Base-by-base conservation (phyloP, 148 eudicot genomes). In the Nepenthes gracilis region DNA sequence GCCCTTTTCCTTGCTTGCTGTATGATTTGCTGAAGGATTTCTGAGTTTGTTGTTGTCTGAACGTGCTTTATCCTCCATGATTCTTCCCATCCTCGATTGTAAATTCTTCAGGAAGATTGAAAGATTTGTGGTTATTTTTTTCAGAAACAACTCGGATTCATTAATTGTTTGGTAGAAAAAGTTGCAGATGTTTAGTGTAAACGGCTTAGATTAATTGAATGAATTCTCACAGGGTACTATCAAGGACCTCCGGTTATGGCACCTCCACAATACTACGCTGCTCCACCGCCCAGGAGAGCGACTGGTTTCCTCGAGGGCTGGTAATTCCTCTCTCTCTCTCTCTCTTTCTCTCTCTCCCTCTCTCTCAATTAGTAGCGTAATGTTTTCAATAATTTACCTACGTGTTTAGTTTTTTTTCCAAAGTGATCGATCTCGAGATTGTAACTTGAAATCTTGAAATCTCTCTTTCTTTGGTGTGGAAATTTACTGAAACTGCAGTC, bases 181-280 rank as follows among this genome's bases (percentile, higher is more conserved):
- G 23, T 23, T 23, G 23, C 23, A 23, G 23, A 23, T 23, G 23
- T 23, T 23, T 23, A 23, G 23, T 23, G 23, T 23, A 23, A 23
- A 23, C 23, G 23, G 23, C 23, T 23, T 23, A 23, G 23, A 23
- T 23, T 23, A 2, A 33, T 7, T 38, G 6, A 12, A 54, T 45
- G 23, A 23, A 23, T 23, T 23, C 23, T 45, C 11, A 34, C 15
- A 82, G 86, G 86, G 2, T 80, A 78, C 54, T 81, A 86, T 64
- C 85, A 80, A 70, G 88, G 93, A 35, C 94, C 89, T 55, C 90
- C 90, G 1, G 95, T 87, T 57, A 87, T 82, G 87, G 83, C 95
- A 48, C 95, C 95, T 0, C 95, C 95, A 49, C 87, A 79, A 54
- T 84, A 49, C 11, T 84, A 83, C 55, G 78, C 94, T 55, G 62